phyloP scores from a whole-genome alignment of 1,284 basidiomycete genomes.

The Cryptococcus maquisensis region DNA sequence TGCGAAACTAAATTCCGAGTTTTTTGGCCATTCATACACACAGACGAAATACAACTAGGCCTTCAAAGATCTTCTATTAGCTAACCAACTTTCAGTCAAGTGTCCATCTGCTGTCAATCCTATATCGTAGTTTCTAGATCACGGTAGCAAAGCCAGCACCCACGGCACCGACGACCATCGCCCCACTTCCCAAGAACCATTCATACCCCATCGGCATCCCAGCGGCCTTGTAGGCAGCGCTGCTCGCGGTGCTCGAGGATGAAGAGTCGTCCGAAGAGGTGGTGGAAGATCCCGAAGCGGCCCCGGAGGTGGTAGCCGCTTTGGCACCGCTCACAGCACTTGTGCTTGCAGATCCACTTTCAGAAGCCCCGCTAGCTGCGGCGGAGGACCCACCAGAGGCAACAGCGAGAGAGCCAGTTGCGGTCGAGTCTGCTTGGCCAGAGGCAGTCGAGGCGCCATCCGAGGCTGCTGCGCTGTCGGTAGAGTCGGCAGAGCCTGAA shows the following conservation, averaged over 20 bases:
- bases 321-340: neutral
- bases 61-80: too few relatives aligned
- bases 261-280: neutral
- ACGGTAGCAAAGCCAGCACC: constrained; percentile 20
- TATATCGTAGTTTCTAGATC: constrained; percentile 4
- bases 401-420: neutral
- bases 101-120: neutral
- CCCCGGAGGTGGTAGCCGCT: neutral
- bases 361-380: neutral
- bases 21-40: neutral
- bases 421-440: neutral
- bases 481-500: neutral
- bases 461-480: constrained; percentile 1
- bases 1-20: neutral
- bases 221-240: neutral
- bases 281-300: neutral
- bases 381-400: neutral
- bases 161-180: constrained; percentile 16
- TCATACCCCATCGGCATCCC: constrained; percentile 5
- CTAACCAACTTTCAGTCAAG: neutral
- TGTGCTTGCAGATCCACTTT: neutral
- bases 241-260: neutral
- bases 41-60: neutral
- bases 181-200: constrained; percentile 11
- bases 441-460: neutral